A percentile compares a stretch with the other conserved stretches of the same genome.
phyloP scores from a whole-genome alignment of 2,329 filamentous ascomycete genomes.

The Neofusicoccum parvum region DNA sequence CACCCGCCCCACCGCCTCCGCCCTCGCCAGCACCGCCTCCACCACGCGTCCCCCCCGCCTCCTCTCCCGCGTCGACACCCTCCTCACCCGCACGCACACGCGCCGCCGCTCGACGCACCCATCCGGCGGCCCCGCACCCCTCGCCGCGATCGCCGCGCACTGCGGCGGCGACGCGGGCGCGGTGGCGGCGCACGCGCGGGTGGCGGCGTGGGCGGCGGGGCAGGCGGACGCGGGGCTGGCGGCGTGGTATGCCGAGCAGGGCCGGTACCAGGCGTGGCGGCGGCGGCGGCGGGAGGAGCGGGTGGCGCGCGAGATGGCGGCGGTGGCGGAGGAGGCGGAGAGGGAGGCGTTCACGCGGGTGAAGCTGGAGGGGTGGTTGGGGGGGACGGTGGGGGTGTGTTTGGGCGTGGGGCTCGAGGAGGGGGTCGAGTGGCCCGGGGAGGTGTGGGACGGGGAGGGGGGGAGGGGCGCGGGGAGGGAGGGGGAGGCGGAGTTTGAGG shows the following conservation, averaged over 20 bases:
- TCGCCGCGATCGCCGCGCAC: background rate
- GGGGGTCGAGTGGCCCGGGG: background rate
- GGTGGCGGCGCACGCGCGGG: too few species aligned
- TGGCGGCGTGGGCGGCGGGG: background rate
- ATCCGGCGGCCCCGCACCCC: background rate
- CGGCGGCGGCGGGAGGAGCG: background rate
- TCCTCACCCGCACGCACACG: too few species aligned
- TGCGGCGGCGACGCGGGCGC: too few species aligned
- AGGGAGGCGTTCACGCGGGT: background rate
- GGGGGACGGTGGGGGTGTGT: background rate
- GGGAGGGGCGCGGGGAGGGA: too few species aligned
- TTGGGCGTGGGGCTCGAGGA: background rate
- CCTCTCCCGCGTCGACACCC: background rate
- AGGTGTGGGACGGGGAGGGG: background rate
- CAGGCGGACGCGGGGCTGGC: background rate
- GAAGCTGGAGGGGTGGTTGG: background rate
- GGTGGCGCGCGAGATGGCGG: background rate
- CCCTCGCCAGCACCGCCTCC: background rate
- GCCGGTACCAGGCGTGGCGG: background rate
- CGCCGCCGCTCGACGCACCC: background rate
- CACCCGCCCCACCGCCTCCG: background rate
- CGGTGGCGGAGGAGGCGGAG: background rate
- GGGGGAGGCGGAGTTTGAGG: background rate
- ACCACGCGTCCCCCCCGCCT: background rate
- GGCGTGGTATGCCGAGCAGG: background rate